Base-by-base conservation (phyloP, 352 stramenopile genomes). In the Albugo candida region DNA sequence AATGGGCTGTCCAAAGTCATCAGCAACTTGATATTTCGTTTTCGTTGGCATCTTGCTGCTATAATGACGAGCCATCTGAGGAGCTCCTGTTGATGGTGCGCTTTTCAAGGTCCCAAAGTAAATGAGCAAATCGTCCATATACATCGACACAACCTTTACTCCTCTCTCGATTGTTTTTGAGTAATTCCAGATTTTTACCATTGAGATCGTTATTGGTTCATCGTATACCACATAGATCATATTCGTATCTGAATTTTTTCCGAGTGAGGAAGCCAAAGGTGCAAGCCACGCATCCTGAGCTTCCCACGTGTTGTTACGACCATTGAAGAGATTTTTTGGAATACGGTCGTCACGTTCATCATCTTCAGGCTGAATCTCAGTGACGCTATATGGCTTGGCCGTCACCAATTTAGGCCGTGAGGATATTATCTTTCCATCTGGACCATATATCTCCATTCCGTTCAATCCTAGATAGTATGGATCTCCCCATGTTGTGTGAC, bases 121-220 rank as follows among this genome's bases (percentile, higher is more conserved):
- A 13, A 92, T 59, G 40, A 75, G 77, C n/a, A 84, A 46, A 49
- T 93, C 78, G 43, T 95, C 83, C 3, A 95, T 16, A 51, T 82
- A 87, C 48, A 95, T 76, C 42, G 85, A 70, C 44, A 94, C 36
- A 5, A 91, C 76, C 31, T 78, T 75, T 1, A 81, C 82, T 1
- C 83, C 82, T 46, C 83, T 72, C 41, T 83, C 70, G 0, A 81
- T 71, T 0, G 81, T 89, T 45, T 91, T 92, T 52, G 58, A 73
- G 55, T 94, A 94, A 44, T 94, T 93, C 71, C 72, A 93, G 42
- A 93, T 73, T 54, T 87, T 93, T 48, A 92, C 71, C 49, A 87
- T 67, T 0, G 76, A 91, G 3, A 92, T 21, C 14, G 75, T 66
- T 6, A 92, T 55, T 0, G 76, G 79, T 0, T 48, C 45, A 24